Evolutionary conservation across 805 yeast genomes (phyloP).

Genomic region (Starmerella bacillaris): DNA sequence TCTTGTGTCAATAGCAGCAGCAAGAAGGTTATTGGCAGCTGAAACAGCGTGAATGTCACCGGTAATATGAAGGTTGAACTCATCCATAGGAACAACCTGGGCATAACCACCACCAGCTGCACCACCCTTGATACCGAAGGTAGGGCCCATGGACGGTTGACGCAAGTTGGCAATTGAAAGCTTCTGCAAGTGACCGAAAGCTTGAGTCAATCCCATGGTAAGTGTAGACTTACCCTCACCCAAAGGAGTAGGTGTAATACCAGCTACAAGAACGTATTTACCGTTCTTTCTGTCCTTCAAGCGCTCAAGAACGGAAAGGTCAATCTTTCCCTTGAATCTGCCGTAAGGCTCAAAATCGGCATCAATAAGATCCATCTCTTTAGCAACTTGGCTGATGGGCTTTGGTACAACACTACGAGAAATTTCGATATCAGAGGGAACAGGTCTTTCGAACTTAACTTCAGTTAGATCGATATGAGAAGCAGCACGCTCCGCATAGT

Average conservation of each 20-base stretch:
- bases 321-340: constrained; percentile 75
- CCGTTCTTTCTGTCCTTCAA: constrained; percentile 52
- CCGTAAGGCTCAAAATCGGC: constrained; percentile 81
- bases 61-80: constrained; percentile 90
- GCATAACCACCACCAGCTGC: constrained; percentile 99
- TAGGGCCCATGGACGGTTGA: constrained; percentile 98
- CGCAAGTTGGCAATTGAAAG: constrained; percentile 86
- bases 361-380: constrained; percentile 60
- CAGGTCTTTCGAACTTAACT: constrained; percentile 41
- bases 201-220: constrained; percentile 88
- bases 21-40: constrained; percentile 80
- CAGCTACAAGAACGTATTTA: constrained; percentile 78
- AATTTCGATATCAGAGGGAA: constrained; percentile 80
- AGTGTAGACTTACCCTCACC: constrained; percentile 98
- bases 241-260: constrained; percentile 93
- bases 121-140: constrained; percentile 97
- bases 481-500: constrained; percentile 29
- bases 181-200: constrained; percentile 68
- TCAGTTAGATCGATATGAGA: constrained; percentile 39
- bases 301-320: constrained; percentile 50
- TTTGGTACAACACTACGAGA: constrained; percentile 80
- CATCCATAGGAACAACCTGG: constrained; percentile 97
- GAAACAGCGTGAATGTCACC: constrained; percentile 96
- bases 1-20: constrained; percentile 94
- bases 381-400: constrained; percentile 55